Evolutionary conservation across 306 rosid genomes (phyloP), one percentile per base, ranked within the genome.

Genomic region (Vicia sativa): DNA sequence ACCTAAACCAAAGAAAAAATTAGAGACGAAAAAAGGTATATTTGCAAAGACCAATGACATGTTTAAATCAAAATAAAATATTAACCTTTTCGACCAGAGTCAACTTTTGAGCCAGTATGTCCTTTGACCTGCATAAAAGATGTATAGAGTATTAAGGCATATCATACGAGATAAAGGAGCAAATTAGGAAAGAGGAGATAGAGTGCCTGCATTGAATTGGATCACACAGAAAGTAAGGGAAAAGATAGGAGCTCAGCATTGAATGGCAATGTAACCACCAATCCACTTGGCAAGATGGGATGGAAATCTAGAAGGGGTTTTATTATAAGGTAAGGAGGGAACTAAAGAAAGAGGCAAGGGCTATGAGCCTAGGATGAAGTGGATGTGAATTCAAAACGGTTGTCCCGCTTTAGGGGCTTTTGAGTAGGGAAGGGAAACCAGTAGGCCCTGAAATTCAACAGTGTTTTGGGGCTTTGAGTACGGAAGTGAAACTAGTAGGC

Each of bases 51-150:
- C 9, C 38, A 1, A 34, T 34, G 38, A 34, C 38, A 34, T 34
- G 6, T 34, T 34, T 7, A 34, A 34, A 34, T 34, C 38, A 26
- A 29, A 68, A 59, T 43, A 45, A 50, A 55, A 41, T 19, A 62
- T 19, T 23, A 72, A 82, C 89, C 86, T 81, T 93, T 88, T 93
- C 98, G 61, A 90, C 97, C 53, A 90, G 84, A 74, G 97, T 90
- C 84, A 93, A 81, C 69, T 90, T 90, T 72, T 80, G 91, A 16
- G 98, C 91, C 74, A 90, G 91, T 65, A 93, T 88, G 74, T 93
- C 98, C 85, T 85, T 93, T 54, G 98, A 90, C 43, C 98, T 93
- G 87, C 85, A 83, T 61, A 62, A 55, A 38, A 81, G 13, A 71
- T 43, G 56, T 70, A 58, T 38, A 70, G 23, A 74, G 56, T 18